Percentiles rank a stretch among this genome's conserved stretches.
Evolutionary conservation across 192 early-diverging fungal species (phyloP).

Genomic region (Rhizophlyctis rosea): DNA sequence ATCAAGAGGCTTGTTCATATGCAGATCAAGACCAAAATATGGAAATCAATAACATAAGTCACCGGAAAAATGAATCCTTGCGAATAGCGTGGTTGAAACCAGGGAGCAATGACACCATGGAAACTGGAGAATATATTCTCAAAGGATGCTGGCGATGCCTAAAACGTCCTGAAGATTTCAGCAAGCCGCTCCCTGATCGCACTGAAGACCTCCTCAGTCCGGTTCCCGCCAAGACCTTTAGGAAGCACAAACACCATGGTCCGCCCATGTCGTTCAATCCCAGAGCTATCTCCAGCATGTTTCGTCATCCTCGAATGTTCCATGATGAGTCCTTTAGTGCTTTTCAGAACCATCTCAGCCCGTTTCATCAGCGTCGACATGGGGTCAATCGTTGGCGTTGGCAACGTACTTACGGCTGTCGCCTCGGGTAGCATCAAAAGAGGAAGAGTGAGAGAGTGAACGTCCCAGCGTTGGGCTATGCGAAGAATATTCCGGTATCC

Average conservation of each 20-base stretch:
- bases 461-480: conserved; percentile 57
- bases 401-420: too few species aligned
- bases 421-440: conserved; percentile 59
- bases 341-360: conserved; percentile 32
- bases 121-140: too few species aligned
- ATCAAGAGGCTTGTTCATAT: too few species aligned
- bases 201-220: conserved; percentile 15
- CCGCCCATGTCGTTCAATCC: conserved; percentile 13
- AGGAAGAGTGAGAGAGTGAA: conserved; percentile 61
- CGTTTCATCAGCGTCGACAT: not conserved
- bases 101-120: too few species aligned
- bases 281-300: conserved; percentile 26
- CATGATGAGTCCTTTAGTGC: conserved; percentile 36
- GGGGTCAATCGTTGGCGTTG: too few species aligned
- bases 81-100: too few species aligned
- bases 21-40: too few species aligned
- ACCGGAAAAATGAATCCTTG: too few species aligned
- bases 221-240: not conserved
- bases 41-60: too few species aligned
- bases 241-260: conserved; percentile 27
- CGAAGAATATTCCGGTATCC: conserved; percentile 66
- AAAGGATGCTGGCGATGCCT: too few species aligned
- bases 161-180: conserved; percentile 26
- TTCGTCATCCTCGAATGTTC: conserved; percentile 22
- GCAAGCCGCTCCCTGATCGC: conserved; percentile 20